These are phyloP conservation scores for Fagopyrum esculentum DNA, from an alignment of 148 eudicot genomes.

Conservation along the genomic window DNA sequence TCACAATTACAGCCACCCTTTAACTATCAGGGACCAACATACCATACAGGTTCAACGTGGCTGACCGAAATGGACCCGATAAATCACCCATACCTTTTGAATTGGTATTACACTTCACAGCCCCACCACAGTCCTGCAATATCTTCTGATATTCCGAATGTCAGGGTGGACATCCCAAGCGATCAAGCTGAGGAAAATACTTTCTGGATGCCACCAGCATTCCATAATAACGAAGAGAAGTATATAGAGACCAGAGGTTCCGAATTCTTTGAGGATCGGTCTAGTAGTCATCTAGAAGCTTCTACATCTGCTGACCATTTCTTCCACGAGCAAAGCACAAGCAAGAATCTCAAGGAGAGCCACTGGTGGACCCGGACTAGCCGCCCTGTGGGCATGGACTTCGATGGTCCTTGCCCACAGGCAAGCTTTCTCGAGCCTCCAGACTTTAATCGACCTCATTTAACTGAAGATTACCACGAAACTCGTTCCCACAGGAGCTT, in stretches of 20 bases:
- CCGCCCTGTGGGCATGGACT: not conserved
- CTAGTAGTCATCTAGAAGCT: slow-evolving; percentile 43
- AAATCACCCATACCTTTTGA: slow-evolving; percentile 66
- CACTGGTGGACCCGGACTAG: slow-evolving; percentile 4
- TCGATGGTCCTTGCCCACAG: not conserved
- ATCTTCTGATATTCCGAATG: slow-evolving; percentile 19
- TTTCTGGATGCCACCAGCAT: slow-evolving; percentile 26
- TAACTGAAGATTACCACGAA: slow-evolving; percentile 15
- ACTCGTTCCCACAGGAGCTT: slow-evolving; percentile 25
- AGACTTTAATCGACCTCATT: slow-evolving; percentile 22
- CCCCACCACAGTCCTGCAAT: slow-evolving; percentile 24
- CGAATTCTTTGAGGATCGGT: slow-evolving; percentile 28
- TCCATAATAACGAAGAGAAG: not conserved
- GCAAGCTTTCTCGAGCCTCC: slow-evolving; percentile 70
- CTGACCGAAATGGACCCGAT: slow-evolving; percentile 44
- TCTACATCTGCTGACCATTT: slow-evolving; percentile 13
- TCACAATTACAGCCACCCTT: not conserved
- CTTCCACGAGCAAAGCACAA: slow-evolving; percentile 19
- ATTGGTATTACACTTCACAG: slow-evolving; percentile 65
- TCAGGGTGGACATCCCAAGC: slow-evolving; percentile 25
- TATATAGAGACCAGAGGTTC: slow-evolving; percentile 17
- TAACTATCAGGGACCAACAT: slow-evolving; percentile 19
- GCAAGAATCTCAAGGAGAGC: slow-evolving; percentile 31
- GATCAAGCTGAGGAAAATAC: slow-evolving; percentile 22
- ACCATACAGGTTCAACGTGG: slow-evolving; percentile 54